These are phyloP conservation scores for Ananas comosus DNA, from an alignment of 176 grass and related monocot genomes.

Conservation along the genomic window DNA sequence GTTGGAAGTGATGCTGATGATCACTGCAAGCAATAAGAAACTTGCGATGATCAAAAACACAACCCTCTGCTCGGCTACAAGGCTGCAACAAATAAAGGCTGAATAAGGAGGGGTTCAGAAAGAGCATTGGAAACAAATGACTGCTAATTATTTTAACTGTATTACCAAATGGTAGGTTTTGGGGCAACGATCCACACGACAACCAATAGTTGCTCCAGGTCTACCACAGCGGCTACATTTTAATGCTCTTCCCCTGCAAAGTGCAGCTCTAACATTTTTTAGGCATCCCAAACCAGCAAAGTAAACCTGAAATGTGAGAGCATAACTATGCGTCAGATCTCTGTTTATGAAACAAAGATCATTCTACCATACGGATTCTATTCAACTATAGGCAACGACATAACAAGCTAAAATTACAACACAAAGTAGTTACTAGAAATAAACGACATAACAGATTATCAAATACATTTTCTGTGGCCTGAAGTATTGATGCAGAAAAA, in stretches of 20 bases:
- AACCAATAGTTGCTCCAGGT: conserved; percentile 92
- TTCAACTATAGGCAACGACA: background rate
- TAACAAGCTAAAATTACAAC: background rate
- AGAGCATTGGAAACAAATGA: conserved; percentile 1
- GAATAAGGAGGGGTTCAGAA: conserved; percentile 15
- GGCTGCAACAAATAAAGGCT: conserved; percentile 46
- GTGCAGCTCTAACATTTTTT: conserved; percentile 88
- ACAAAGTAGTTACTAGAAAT: background rate
- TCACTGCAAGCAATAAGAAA: conserved; percentile 97
- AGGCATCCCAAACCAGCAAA: conserved; percentile 92
- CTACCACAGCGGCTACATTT: conserved; percentile 94
- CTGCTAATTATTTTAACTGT: conserved; percentile 5
- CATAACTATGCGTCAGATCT: conserved; percentile 11
- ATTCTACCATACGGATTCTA: background rate
- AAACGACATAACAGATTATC: background rate
- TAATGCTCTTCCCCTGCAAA: conserved; percentile 80
- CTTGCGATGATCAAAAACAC: conserved; percentile 93
- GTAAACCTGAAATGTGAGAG: conserved; percentile 79
- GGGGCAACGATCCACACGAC: conserved; percentile 78
- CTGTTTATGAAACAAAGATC: conserved; percentile 6
- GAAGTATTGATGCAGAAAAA: background rate
- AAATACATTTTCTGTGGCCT: background rate
- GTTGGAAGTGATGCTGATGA: conserved; percentile 89
- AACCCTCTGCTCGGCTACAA: conserved; percentile 75
- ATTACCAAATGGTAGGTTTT: conserved; percentile 99